Conservation (phyloP, 805 yeast genomes). For the Candida sakaeoensis region DNA sequence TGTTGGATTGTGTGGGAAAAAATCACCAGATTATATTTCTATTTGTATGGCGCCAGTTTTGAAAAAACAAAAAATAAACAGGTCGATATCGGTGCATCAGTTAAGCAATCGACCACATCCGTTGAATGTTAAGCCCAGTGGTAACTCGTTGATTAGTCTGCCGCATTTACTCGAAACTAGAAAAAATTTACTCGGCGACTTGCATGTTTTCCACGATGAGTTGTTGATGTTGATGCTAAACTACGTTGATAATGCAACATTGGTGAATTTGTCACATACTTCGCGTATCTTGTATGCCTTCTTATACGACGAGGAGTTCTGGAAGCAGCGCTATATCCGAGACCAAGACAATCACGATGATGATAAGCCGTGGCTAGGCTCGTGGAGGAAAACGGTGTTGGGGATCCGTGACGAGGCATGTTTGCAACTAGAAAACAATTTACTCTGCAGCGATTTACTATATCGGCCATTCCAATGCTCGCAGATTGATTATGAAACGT, state of each 20-base stretch:
- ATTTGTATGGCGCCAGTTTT: neutral
- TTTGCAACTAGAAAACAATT: conserved; percentile 43
- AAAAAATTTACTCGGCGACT: conserved; percentile 47
- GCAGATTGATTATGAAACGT: conserved; percentile 53
- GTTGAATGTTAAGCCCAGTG: conserved; percentile 70
- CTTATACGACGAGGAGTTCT: conserved; percentile 70
- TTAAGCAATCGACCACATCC: conserved; percentile 54
- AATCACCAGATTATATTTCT: conserved; percentile 4
- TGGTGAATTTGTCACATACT: conserved; percentile 51
- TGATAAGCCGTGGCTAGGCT: conserved; percentile 60
- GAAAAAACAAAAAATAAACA: neutral
- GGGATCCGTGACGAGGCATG: conserved; percentile 38
- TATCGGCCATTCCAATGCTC: conserved; percentile 84
- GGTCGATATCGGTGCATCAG: conserved; percentile 17
- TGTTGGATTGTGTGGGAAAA: too few species aligned
- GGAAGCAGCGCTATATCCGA: conserved; percentile 59
- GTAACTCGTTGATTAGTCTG: conserved; percentile 49
- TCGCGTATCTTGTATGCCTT: conserved; percentile 72
- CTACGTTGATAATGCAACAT: conserved; percentile 44
- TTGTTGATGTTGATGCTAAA: conserved; percentile 51
- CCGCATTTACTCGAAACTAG: conserved; percentile 15
- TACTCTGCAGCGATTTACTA: conserved; percentile 70
- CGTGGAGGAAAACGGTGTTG: conserved; percentile 70
- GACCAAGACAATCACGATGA: conserved; percentile 12
- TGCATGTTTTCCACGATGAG: conserved; percentile 60